Conservation (phyloP, 2,329 filamentous ascomycete species). For the Trichoderma koningiopsis region DNA sequence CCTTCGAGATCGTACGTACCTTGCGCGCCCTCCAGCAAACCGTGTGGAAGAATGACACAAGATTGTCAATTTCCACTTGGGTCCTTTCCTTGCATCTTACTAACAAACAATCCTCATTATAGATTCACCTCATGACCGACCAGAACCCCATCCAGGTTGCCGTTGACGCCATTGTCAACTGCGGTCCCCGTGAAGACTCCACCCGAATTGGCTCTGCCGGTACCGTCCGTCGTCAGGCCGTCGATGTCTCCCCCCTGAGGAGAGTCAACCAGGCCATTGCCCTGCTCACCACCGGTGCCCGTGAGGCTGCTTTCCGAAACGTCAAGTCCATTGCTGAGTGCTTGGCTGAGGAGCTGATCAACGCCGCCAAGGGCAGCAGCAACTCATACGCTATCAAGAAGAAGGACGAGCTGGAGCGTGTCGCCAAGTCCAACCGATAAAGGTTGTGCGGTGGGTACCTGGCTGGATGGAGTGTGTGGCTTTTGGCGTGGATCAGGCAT, state of each 20-base stretch:
- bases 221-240: constrained; percentile 99
- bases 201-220: constrained; percentile 99
- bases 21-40: neutral
- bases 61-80: neutral
- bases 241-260: constrained; percentile 99
- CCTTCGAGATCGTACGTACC: constrained; percentile 95
- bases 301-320: constrained; percentile 99
- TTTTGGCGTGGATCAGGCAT: constrained; percentile 50
- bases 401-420: constrained; percentile 99
- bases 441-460: constrained; percentile 44
- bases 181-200: constrained; percentile 98
- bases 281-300: constrained; percentile 97
- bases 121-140: constrained; percentile 99
- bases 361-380: constrained; percentile 99
- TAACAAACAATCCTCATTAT: constrained; percentile 34
- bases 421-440: constrained; percentile 99
- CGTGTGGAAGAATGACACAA: neutral
- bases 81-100: constrained; percentile 9
- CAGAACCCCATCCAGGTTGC: constrained; percentile 99
- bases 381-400: constrained; percentile 99
- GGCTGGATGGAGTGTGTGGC: constrained; percentile 44
- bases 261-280: constrained; percentile 99
- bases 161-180: constrained; percentile 99
- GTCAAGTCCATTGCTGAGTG: constrained; percentile 99
- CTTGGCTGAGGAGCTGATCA: constrained; percentile 99